Percentiles rank a stretch among this genome's conserved stretches.
Evolutionary conservation across 2,329 filamentous ascomycete genomes (phyloP).

Genomic region (Karstenula rhodostoma): DNA sequence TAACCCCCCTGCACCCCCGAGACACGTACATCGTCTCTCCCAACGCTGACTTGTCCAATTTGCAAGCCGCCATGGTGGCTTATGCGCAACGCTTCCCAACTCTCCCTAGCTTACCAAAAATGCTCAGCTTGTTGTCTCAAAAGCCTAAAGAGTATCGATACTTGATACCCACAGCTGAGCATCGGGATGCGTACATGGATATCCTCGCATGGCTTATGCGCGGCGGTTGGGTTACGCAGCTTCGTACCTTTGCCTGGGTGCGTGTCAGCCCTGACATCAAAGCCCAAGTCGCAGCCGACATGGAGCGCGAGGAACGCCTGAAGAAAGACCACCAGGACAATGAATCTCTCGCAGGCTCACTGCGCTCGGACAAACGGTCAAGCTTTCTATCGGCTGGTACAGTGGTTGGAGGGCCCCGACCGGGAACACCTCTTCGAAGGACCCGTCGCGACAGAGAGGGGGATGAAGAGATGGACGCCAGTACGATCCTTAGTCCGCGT

Average conservation of each 20-base stretch:
- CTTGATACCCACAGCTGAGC: constrained; percentile 86
- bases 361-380: constrained; percentile 42
- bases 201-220: constrained; percentile 94
- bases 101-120: constrained; percentile 81
- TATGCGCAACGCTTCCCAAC: constrained; percentile 85
- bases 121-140: constrained; percentile 83
- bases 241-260: constrained; percentile 91
- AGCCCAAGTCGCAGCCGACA: constrained; percentile 76
- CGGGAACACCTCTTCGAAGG: constrained; percentile 41
- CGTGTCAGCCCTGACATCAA: constrained; percentile 84
- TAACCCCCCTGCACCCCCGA: constrained; percentile 86
- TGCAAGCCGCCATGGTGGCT: constrained; percentile 72
- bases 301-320: constrained; percentile 58
- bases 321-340: constrained; percentile 47
- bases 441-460: constrained; percentile 17
- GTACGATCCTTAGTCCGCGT: constrained; percentile 40
- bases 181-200: constrained; percentile 85
- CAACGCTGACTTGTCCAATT: constrained; percentile 78
- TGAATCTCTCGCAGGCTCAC: constrained; percentile 36
- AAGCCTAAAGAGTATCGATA: constrained; percentile 82
- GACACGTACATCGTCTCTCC: constrained; percentile 93
- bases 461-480: constrained; percentile 37
- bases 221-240: constrained; percentile 90
- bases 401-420: constrained; percentile 17
- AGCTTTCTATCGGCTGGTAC: constrained; percentile 39